These are phyloP conservation scores for Falciphora oryzae DNA, from an alignment of 2,329 filamentous ascomycete species.

Conservation along the genomic window DNA sequence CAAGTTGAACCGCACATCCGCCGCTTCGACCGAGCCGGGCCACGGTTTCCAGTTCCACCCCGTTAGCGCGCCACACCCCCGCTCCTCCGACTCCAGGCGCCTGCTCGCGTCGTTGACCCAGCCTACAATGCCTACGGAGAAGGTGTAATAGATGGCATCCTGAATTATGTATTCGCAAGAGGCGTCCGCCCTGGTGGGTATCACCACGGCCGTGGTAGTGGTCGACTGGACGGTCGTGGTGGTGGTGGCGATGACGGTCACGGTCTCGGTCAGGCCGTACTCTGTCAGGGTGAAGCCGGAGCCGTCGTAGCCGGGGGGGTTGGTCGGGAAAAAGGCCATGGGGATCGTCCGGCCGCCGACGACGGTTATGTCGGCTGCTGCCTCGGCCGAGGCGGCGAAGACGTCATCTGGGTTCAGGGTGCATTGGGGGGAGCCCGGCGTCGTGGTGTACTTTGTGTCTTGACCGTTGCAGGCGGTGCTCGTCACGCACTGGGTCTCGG, in stretches of 20 bases:
- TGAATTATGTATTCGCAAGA: no score
- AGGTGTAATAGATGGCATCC: no score
- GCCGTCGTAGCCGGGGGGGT: not conserved
- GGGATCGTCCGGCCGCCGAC: not conserved
- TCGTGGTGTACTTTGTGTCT: not conserved
- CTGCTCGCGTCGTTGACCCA: no score
- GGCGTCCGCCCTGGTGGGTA: conserved; percentile 4
- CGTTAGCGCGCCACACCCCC: no score
- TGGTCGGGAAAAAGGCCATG: not conserved
- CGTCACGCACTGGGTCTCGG: conserved; percentile 1
- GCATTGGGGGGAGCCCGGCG: conserved; percentile 1
- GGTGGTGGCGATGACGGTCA: not conserved
- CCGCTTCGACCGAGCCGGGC: no score
- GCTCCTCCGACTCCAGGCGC: no score
- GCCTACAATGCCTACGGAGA: no score
- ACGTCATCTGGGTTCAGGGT: conserved; percentile 2
- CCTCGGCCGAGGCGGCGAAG: conserved; percentile 1
- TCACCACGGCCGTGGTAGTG: not conserved
- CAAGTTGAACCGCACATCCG: no score
- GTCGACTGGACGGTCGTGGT: conserved; percentile 4
- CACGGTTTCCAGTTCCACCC: no score
- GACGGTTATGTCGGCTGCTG: conserved; percentile 1
- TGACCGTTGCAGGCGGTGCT: conserved; percentile 2
- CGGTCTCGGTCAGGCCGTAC: not conserved
- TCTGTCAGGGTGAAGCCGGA: conserved; percentile 1